A percentile compares a stretch with the other conserved stretches of the same genome.
phyloP scores from a whole-genome alignment of 1,284 basidiomycete genomes.

The Irpex sp. region DNA sequence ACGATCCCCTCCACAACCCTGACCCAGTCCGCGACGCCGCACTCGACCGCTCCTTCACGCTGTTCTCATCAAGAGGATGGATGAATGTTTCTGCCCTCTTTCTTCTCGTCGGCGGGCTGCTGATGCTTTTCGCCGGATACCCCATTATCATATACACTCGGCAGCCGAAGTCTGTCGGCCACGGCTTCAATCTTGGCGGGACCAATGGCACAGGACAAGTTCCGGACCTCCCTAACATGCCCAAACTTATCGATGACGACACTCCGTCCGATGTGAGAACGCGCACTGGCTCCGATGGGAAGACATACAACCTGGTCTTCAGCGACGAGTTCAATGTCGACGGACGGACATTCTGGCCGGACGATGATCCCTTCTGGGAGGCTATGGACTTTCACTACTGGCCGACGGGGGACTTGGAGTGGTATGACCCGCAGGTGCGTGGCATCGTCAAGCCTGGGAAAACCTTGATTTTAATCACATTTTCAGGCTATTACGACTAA shows the following conservation, averaged over 20 bases:
- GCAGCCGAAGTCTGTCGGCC: conserved; percentile 24
- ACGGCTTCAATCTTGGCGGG: conserved; percentile 76
- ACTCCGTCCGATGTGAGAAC: conserved; percentile 56
- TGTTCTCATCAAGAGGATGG: conserved; percentile 73
- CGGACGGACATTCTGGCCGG: conserved; percentile 76
- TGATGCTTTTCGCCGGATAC: conserved; percentile 75
- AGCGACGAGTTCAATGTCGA: conserved; percentile 89
- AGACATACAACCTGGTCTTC: conserved; percentile 80
- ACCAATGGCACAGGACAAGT: conserved; percentile 69
- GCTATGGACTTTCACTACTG: conserved; percentile 72
- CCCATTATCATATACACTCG: conserved; percentile 63
- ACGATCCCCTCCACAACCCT: conserved; percentile 75
- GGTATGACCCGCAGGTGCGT: conserved; percentile 74
- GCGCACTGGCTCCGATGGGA: conserved; percentile 60
- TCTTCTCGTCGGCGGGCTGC: conserved; percentile 54
- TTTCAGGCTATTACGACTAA: conserved; percentile 58
- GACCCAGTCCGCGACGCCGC: conserved; percentile 61
- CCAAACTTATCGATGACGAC: conserved; percentile 61
- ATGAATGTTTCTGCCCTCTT: conserved; percentile 61
- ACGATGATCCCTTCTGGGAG: conserved; percentile 80
- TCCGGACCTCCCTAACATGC: conserved; percentile 55
- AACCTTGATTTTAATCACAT: background rate
- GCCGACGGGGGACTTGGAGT: conserved; percentile 83
- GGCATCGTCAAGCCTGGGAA: background rate
- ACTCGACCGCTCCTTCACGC: conserved; percentile 52